Percentiles rank a stretch among this genome's conserved stretches.
These are phyloP conservation scores for Atkinsonella hypoxylon DNA, from an alignment of 2,329 filamentous ascomycete genomes.

Conservation along the genomic window DNA sequence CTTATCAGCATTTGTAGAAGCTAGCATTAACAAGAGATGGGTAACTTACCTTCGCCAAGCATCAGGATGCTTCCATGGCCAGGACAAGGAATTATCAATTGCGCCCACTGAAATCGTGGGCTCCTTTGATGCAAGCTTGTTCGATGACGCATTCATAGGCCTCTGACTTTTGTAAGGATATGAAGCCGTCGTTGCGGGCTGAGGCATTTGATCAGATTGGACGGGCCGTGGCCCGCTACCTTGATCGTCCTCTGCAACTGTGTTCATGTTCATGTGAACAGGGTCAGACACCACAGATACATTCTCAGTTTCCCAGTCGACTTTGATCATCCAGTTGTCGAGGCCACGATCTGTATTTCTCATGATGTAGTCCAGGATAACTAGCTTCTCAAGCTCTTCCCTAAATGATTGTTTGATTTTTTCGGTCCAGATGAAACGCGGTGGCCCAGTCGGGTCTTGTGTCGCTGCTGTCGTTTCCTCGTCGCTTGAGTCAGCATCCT, in stretches of 20 bases:
- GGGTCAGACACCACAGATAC: conserved; percentile 83
- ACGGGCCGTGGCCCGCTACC: conserved; percentile 49
- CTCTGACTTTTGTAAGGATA: conserved; percentile 68
- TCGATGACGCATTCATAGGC: conserved; percentile 66
- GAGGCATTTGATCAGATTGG: conserved; percentile 31
- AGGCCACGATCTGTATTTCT: conserved; percentile 91
- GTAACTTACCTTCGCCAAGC: conserved; percentile 51
- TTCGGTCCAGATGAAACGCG: conserved; percentile 76
- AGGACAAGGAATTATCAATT: conserved; percentile 95
- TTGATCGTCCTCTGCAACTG: conserved; percentile 19
- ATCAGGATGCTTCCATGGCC: conserved; percentile 98
- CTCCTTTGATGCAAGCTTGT: conserved; percentile 30
- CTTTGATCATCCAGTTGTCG: conserved; percentile 99
- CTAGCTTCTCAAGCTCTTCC: conserved; percentile 91
- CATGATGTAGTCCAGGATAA: conserved; percentile 98
- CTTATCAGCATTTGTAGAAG: conserved; percentile 12
- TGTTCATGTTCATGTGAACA: conserved; percentile 51
- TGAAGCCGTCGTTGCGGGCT: conserved; percentile 30
- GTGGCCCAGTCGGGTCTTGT: conserved; percentile 37
- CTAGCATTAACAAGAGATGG: not conserved
- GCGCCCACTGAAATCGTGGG: conserved; percentile 70
- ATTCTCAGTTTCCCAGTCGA: conserved; percentile 72
- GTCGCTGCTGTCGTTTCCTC: conserved; percentile 35
- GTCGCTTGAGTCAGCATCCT: conserved; percentile 55
- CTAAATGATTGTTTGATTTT: conserved; percentile 80